phyloP scores from a whole-genome alignment of 768 basidiomycete genomes.

The Panaeolus cyanescens region DNA sequence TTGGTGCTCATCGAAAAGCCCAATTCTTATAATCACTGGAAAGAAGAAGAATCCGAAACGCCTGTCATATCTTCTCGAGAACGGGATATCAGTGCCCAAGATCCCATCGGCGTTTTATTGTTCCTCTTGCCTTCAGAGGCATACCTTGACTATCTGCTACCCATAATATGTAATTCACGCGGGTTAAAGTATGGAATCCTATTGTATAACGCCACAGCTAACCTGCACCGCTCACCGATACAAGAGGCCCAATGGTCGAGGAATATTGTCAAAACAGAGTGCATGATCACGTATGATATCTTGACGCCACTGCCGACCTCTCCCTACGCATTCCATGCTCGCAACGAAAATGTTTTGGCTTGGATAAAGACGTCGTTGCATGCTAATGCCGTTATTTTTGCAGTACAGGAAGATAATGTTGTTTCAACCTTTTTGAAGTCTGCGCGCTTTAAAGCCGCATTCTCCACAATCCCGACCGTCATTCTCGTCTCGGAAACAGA shows the following conservation, averaged over 20 bases:
- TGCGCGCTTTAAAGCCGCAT: constrained; percentile 7
- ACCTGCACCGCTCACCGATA: background rate
- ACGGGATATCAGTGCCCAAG: background rate
- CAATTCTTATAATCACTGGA: background rate
- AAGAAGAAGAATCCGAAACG: too few species aligned
- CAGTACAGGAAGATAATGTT: background rate
- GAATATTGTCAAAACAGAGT: background rate
- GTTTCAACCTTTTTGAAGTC: constrained; percentile 11
- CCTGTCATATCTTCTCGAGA: too few species aligned
- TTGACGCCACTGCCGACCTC: background rate
- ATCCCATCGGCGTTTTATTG: background rate
- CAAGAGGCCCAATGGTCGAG: constrained; percentile 12
- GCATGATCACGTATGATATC: background rate
- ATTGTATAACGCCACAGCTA: constrained; percentile 16
- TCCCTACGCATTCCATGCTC: background rate
- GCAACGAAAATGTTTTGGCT: background rate
- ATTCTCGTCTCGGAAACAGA: constrained; percentile 23
- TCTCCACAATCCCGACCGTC: constrained; percentile 10
- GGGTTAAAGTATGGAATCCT: constrained; percentile 11
- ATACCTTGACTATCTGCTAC: constrained; percentile 1
- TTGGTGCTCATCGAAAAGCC: background rate
- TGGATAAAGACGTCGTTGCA: background rate
- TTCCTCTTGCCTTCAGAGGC: background rate
- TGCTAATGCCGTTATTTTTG: background rate
- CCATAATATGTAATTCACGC: constrained; percentile 22